phyloP scores from a whole-genome alignment of 306 rosid species.

The Cicer judaicum region DNA sequence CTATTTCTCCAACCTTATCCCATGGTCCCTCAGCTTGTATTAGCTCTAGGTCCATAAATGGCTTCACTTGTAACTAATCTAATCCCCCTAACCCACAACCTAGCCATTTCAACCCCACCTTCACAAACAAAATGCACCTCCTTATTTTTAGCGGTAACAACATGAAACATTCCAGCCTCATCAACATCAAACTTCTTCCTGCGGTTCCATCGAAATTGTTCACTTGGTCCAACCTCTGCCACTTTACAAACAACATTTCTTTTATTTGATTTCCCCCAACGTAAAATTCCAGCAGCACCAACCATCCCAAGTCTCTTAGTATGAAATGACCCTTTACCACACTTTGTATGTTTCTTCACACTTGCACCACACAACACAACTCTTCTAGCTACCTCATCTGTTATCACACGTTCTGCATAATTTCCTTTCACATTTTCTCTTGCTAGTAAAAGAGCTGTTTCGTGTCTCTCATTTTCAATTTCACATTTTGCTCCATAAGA shows the following conservation, averaged over 20 bases:
- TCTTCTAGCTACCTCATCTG: slow-evolving; percentile 56
- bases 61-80: slow-evolving; percentile 57
- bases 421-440: slow-evolving; percentile 50
- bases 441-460: slow-evolving; percentile 59
- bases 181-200: slow-evolving; percentile 58
- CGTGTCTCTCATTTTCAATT: slow-evolving; percentile 48
- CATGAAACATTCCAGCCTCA: slow-evolving; percentile 62
- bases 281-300: slow-evolving; percentile 51
- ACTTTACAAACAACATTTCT: slow-evolving; percentile 63
- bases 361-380: slow-evolving; percentile 51
- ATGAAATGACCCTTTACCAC: slow-evolving; percentile 71
- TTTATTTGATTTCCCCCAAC: slow-evolving; percentile 67
- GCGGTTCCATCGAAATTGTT: slow-evolving; percentile 57
- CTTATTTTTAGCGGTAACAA: slow-evolving; percentile 61
- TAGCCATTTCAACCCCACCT: slow-evolving; percentile 69
- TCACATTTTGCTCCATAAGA: slow-evolving; percentile 60
- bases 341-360: slow-evolving; percentile 65
- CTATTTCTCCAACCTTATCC: not conserved
- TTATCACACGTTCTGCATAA: slow-evolving; percentile 57
- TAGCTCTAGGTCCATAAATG: slow-evolving; percentile 39
- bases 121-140: slow-evolving; percentile 75
- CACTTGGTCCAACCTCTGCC: slow-evolving; percentile 68
- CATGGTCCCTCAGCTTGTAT: not conserved
- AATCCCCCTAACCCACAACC: slow-evolving; percentile 74
- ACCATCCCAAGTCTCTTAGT: slow-evolving; percentile 51